Percentiles rank a stretch among this genome's conserved stretches.
Evolutionary conservation across 345 rosid genomes (phyloP).

Genomic region (Nasturtium officinale): DNA sequence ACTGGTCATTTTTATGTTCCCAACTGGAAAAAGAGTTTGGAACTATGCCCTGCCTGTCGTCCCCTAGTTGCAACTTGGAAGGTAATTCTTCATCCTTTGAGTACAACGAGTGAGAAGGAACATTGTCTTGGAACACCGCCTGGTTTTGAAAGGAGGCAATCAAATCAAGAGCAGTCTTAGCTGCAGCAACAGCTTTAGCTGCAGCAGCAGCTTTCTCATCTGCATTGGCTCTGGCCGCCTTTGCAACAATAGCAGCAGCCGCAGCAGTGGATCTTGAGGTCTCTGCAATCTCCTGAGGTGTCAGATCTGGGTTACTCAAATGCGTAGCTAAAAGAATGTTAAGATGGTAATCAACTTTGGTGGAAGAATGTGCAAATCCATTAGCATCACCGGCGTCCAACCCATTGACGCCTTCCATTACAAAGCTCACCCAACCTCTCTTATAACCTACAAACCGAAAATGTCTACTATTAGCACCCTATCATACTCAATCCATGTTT

Average conservation of each 20-base stretch:
- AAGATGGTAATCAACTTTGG: conserved; percentile 54
- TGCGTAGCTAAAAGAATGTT: conserved; percentile 55
- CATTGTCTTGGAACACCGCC: conserved; percentile 55
- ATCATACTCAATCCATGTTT: neutral
- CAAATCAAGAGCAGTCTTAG: conserved; percentile 72
- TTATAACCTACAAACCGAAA: conserved; percentile 3
- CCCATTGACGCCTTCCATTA: no score
- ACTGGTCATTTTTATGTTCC: conserved; percentile 22
- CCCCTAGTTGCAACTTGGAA: conserved; percentile 59
- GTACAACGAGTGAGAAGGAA: conserved; percentile 69
- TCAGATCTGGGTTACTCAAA: conserved; percentile 50
- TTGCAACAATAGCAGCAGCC: conserved; percentile 64
- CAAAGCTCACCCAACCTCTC: neutral
- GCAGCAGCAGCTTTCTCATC: conserved; percentile 79
- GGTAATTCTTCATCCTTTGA: conserved; percentile 68
- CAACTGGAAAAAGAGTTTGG: conserved; percentile 56
- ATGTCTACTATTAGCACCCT: neutral
- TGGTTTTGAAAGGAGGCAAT: conserved; percentile 67
- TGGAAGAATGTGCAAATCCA: conserved; percentile 27
- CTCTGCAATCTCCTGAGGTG: conserved; percentile 68
- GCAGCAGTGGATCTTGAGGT: conserved; percentile 64
- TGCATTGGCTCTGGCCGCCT: conserved; percentile 74
- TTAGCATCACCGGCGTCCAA: conserved; percentile 11
- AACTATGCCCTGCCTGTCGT: conserved; percentile 66
- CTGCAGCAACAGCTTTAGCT: conserved; percentile 82